Conservation (phyloP, 345 rosid genomes). For the Lenwebbia sp. region DNA sequence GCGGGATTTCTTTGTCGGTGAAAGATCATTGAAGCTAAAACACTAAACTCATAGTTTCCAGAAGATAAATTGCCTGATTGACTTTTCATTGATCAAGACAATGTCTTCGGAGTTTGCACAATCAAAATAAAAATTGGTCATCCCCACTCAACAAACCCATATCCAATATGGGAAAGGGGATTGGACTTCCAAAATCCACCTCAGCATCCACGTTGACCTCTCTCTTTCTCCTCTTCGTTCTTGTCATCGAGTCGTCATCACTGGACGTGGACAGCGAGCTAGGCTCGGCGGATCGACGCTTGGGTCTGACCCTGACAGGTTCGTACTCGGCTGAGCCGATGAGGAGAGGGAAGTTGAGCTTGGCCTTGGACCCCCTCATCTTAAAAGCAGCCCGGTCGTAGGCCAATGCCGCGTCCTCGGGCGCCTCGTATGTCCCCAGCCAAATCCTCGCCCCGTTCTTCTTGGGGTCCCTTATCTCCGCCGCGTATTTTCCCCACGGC, state of each 20-base stretch:
- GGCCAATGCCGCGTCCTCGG: conserved; percentile 35
- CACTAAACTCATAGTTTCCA: neutral
- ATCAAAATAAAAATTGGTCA: neutral
- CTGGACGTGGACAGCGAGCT: neutral
- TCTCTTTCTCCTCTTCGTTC: neutral
- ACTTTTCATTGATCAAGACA: neutral
- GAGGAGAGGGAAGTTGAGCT: conserved; percentile 29
- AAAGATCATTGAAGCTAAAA: neutral
- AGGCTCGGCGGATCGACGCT: conserved; percentile 16
- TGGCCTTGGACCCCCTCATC: conserved; percentile 33
- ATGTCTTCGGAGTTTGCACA: neutral
- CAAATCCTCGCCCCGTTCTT: conserved; percentile 30
- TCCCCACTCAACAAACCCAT: neutral
- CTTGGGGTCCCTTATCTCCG: conserved; percentile 34
- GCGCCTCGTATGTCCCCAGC: conserved; percentile 34
- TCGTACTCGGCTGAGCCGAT: conserved; percentile 16
- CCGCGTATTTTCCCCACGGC: conserved; percentile 36
- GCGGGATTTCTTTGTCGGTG: neutral
- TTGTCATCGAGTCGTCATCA: neutral
- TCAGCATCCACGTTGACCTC: neutral
- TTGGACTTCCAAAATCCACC: neutral
- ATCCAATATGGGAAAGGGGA: neutral
- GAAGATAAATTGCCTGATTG: neutral
- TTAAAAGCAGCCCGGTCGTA: conserved; percentile 31
- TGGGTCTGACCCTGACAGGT: conserved; percentile 21